These are phyloP conservation scores for Trichosporon faecale DNA, from an alignment of 1,284 basidiomycete genomes.

Conservation along the genomic window DNA sequence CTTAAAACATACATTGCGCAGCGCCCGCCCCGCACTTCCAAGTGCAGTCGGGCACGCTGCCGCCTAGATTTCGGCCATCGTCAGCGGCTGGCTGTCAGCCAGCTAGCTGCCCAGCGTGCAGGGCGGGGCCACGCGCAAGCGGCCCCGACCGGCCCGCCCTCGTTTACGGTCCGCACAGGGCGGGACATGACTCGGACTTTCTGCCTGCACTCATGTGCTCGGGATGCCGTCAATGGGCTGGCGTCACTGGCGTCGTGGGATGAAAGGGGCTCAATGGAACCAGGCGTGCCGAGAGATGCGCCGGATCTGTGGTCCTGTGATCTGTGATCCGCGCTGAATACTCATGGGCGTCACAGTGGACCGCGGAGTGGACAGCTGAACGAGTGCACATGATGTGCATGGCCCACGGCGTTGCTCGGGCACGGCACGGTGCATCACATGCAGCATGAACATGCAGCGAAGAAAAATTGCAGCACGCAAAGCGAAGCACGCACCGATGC, in stretches of 20 bases:
- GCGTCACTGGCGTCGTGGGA: background rate
- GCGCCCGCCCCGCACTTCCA: background rate
- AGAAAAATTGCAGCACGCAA: background rate
- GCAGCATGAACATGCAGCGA: background rate
- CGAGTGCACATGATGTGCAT: background rate
- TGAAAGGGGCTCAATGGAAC: background rate
- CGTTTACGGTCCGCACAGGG: background rate
- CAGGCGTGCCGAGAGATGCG: background rate
- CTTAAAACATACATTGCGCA: background rate
- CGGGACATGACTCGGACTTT: background rate
- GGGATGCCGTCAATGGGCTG: background rate
- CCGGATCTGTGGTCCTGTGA: background rate
- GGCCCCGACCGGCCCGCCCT: no score
- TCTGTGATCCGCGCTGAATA: background rate
- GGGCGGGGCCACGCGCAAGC: background rate
- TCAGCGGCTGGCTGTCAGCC: background rate
- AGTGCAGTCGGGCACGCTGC: background rate
- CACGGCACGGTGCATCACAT: no score
- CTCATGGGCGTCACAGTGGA: background rate
- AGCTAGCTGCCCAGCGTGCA: no score
- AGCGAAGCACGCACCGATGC: background rate
- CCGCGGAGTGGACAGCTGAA: no score
- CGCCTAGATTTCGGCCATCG: background rate
- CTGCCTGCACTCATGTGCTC: background rate
- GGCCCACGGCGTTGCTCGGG: background rate